Conservation (phyloP, 257 asterid genomes). For the Solanum arcanum region DNA sequence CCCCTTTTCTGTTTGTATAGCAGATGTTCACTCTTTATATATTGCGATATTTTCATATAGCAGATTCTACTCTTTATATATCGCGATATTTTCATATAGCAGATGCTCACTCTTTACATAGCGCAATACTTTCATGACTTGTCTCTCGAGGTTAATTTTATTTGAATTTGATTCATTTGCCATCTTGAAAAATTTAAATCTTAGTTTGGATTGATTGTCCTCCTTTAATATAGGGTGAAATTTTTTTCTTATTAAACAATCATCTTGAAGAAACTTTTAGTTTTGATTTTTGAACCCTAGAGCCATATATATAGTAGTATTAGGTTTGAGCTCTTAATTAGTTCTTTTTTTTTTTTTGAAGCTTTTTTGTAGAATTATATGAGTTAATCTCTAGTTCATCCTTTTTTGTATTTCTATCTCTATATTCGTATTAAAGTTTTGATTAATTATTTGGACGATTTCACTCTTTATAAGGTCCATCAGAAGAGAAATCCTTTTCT, state of each 20-base stretch:
- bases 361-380: not conserved
- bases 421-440: too few species aligned
- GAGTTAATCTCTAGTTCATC: not conserved
- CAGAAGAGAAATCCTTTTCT: not conserved
- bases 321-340: not conserved
- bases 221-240: not conserved
- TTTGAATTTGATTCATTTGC: not conserved
- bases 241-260: not conserved
- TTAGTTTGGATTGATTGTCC: not conserved
- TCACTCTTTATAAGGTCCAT: not conserved
- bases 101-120: not conserved
- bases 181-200: not conserved
- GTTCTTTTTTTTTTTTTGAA: too few species aligned
- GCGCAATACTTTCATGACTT: not conserved
- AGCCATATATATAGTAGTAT: not conserved
- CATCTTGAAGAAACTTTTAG: not conserved
- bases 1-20: not conserved
- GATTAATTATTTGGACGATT: too few species aligned
- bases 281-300: not conserved
- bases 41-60: not conserved
- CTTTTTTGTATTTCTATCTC: not conserved
- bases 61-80: not conserved
- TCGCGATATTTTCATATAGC: not conserved
- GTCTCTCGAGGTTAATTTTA: not conserved
- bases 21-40: not conserved